Percentiles rank a stretch among this genome's conserved stretches.
These are phyloP conservation scores for Nitzschia palea DNA, from an alignment of 108 stramenopile species.

Conservation along the genomic window DNA sequence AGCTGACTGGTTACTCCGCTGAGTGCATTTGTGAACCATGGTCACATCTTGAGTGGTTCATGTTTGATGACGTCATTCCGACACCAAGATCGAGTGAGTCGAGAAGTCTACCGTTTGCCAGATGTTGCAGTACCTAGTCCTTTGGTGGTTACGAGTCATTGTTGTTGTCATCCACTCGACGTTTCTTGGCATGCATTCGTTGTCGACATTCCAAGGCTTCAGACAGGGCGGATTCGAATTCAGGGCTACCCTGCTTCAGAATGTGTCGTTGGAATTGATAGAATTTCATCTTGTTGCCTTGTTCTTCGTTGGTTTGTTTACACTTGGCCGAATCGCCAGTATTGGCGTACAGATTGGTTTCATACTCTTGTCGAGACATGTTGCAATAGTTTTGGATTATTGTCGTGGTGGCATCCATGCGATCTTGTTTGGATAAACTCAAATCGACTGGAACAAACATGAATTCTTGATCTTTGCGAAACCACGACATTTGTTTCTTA, in stretches of 20 bases:
- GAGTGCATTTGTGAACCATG: too few relatives aligned
- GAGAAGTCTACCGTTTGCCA: too few relatives aligned
- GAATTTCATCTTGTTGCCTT: conserved; percentile 84
- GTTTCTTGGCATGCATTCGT: conserved; percentile 19
- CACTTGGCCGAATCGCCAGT: conserved; percentile 45
- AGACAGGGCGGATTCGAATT: conserved; percentile 42
- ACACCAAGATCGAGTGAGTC: too few relatives aligned
- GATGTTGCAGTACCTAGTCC: too few relatives aligned
- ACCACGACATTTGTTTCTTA: conserved; percentile 96
- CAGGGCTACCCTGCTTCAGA: conserved; percentile 46
- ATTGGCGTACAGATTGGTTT: conserved; percentile 37
- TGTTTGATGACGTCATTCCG: too few relatives aligned
- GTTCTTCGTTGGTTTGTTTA: conserved; percentile 59
- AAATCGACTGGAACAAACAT: conserved; percentile 76
- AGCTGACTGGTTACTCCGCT: too few relatives aligned
- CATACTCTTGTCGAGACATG: conserved; percentile 60
- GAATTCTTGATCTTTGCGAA: conserved; percentile 79
- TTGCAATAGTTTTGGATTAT: conserved; percentile 49
- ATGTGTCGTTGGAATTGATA: conserved; percentile 61
- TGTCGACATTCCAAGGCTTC: conserved; percentile 47
- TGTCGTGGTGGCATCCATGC: conserved; percentile 48
- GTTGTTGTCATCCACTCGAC: neutral
- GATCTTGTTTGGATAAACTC: conserved; percentile 31
- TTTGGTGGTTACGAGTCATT: too few relatives aligned
- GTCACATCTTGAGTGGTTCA: too few relatives aligned